These are phyloP conservation scores for Eucalyptus virginea DNA, from an alignment of 345 rosid genomes.

Conservation along the genomic window DNA sequence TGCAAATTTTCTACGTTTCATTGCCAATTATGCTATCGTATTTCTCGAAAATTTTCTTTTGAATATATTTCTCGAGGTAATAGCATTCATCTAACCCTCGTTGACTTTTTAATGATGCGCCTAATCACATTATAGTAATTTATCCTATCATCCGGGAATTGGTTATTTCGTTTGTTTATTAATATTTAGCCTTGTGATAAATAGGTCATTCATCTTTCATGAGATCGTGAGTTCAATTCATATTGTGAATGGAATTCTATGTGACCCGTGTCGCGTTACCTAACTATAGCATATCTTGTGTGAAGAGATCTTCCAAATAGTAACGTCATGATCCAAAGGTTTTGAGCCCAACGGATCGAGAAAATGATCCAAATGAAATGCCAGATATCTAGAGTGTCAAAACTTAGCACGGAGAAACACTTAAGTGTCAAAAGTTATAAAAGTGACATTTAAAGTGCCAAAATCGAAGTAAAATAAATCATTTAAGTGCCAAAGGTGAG, in stretches of 20 bases:
- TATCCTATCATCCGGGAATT: neutral
- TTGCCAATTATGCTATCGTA: neutral
- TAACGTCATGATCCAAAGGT: fast-evolving
- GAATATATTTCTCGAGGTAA: neutral
- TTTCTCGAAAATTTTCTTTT: neutral
- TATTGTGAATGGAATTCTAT: fast-evolving
- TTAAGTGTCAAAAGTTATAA: fast-evolving
- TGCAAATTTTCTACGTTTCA: neutral
- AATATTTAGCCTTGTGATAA: neutral
- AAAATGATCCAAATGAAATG: neutral
- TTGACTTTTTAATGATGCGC: neutral
- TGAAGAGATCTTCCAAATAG: neutral
- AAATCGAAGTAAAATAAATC: fast-evolving
- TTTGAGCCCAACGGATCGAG: neutral
- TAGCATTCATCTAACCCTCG: neutral
- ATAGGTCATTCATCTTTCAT: neutral
- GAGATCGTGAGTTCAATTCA: neutral
- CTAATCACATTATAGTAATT: neutral
- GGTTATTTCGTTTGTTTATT: neutral
- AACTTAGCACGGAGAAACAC: fast-evolving
- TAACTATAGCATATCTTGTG: fast-evolving
- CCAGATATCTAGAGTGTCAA: fast-evolving
- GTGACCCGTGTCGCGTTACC: fast-evolving
- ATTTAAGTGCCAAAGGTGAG: fast-evolving
- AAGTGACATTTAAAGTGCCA: too few species aligned